Evolutionary conservation across 2,329 filamentous ascomycete genomes (phyloP), one percentile per base, ranked within the genome.

Genomic region (Sordariomycetes sp.): DNA sequence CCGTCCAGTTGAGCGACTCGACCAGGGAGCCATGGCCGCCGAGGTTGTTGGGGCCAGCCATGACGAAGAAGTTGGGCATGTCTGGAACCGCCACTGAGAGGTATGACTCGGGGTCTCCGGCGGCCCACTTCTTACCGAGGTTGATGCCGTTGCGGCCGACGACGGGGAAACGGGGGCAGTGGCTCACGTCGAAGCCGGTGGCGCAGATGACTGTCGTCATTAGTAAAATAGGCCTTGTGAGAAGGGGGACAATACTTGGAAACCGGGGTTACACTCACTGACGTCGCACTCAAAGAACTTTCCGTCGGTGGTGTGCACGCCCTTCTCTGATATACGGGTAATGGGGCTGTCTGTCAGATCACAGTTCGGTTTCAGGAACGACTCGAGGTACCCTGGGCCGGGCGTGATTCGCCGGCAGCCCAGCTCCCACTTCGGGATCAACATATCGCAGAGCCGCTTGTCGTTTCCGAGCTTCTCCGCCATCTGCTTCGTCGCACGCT

Each of bases 391-490:
- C 6, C 73, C 72, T 53, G 71, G 69, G 1, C 73, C 74, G 0
- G 74, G 75, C 0, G 74, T 72, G 43, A 75, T 69, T 0, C 72
- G 71, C 57, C 68, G 69, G 65, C 68, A 76, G 14, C 78, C 77
- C 14, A 81, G 82, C 0, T 83, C 79, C 62, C 85, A 88, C 61
- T 83, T 78, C 0, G 86, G 85, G 4, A 84, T 71, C 2, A 88
- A 73, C 22, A 76, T 72, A 3, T 82, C 71, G 1, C 80, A 68
- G 3, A 88, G 69, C 28, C 81, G 77, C 0, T 82, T 79, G 60
- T 84, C 80, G 57, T 76, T 74, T 1, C 68, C 69, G 0, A 87
- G 68, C 0, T 82, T 75, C 52, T 75, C 64, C 35, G 72, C 72
- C 80, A 87, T 87, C 57, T 81, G 69, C 57, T 76, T 67, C 5